These are phyloP conservation scores for Murraya paniculata DNA, from an alignment of 345 rosid species.

Conservation along the genomic window DNA sequence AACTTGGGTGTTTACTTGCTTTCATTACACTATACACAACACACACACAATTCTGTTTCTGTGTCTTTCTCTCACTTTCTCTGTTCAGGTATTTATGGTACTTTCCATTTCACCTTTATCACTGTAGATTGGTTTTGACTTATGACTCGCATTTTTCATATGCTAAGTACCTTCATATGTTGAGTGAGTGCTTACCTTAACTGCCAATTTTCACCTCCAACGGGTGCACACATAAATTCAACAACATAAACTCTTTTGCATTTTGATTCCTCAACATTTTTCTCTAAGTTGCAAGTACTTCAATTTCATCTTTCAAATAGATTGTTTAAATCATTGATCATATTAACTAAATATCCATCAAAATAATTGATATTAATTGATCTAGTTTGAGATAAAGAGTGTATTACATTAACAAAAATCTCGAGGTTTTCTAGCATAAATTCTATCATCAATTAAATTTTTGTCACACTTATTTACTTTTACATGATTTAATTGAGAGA, in stretches of 20 bases:
- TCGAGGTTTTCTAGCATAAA: too few relatives aligned
- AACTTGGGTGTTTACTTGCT: neutral
- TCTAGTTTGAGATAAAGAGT: too few relatives aligned
- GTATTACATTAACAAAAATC: too few relatives aligned
- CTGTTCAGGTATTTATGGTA: neutral
- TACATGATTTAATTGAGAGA: too few relatives aligned
- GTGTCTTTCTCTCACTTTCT: too few relatives aligned
- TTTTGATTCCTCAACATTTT: neutral
- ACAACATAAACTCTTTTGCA: neutral
- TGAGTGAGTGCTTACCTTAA: conserved; percentile 14
- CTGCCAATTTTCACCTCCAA: conserved; percentile 11
- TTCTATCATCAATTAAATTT: too few relatives aligned
- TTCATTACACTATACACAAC: neutral
- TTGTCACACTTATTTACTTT: too few relatives aligned
- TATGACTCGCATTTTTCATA: conserved; percentile 18
- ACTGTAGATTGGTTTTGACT: conserved; percentile 21
- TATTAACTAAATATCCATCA: too few relatives aligned
- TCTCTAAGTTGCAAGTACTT: neutral
- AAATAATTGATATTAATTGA: too few relatives aligned
- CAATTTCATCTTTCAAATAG: neutral
- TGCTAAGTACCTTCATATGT: neutral
- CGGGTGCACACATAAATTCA: neutral
- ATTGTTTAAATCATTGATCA: neutral
- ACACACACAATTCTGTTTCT: too few relatives aligned
- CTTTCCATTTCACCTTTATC: neutral